A percentile compares a stretch with the other conserved stretches of the same genome.
phyloP scores from a whole-genome alignment of 768 basidiomycete species.

The Termitomyces titanicus region DNA sequence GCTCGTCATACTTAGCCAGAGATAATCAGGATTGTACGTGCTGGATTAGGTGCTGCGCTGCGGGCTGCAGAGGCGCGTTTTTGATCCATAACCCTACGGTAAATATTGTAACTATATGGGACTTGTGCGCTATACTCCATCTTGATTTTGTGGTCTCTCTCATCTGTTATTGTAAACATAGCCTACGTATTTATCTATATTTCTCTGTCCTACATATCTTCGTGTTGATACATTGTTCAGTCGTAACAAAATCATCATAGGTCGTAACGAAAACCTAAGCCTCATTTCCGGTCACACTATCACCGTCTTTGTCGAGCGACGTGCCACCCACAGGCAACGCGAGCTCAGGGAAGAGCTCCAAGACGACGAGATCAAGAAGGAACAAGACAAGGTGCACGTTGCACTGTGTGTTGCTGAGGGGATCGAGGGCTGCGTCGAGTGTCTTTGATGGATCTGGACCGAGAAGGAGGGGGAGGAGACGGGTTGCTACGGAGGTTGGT shows the following conservation, averaged over 20 bases:
- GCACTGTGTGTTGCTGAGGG: slow-evolving; percentile 58
- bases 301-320: not conserved
- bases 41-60: not conserved
- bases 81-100: too few relatives aligned
- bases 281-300: not conserved
- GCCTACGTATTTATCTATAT: too few relatives aligned
- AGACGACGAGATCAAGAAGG: slow-evolving; percentile 68
- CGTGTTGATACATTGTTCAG: not conserved
- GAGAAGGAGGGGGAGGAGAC: slow-evolving; percentile 48
- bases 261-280: not conserved
- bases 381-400: slow-evolving; percentile 78
- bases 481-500: slow-evolving; percentile 21
- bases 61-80: not conserved
- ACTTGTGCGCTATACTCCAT: too few relatives aligned
- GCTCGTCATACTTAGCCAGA: not conserved
- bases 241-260: not conserved
- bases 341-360: slow-evolving; percentile 78
- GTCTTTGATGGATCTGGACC: slow-evolving; percentile 50
- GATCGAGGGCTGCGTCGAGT: slow-evolving; percentile 53
- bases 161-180: not conserved
- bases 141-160: too few relatives aligned
- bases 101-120: too few relatives aligned
- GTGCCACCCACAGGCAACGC: slow-evolving; percentile 12
- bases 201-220: too few relatives aligned
- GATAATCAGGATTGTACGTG: not conserved